Base-by-base conservation (phyloP, 352 stramenopile species). In the Globisporangium orthogonon region DNA sequence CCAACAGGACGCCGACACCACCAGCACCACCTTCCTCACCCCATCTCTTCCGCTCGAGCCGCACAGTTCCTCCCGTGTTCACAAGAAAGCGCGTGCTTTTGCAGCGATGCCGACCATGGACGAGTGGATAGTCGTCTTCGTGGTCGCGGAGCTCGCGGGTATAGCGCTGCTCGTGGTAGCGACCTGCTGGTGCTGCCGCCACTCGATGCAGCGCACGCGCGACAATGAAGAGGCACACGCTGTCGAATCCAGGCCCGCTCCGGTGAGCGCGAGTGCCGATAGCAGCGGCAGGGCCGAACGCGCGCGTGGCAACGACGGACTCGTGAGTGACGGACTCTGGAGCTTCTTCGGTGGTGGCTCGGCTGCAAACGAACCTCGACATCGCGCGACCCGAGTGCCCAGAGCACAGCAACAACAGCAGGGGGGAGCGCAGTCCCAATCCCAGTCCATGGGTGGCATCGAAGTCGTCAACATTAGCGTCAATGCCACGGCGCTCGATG, bases 41-140 rank as follows among this genome's bases (percentile, higher is more conserved):
- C 33, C 33, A 37, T 37, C 33, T 37, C 33, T 37, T 37, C 33
- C 6, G 33, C 33, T 11, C 33, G 33, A 5, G 33, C 33, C 10
- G 23, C 33, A 5, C 33, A 9, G 33, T 40, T 40, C 35, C 35
- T 11, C 10, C 23, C 23, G 23, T 23, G 23, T 23, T 23, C 23
- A 23, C 23, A 23, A 23, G 23, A 23, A 23, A 4, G 7, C 35
- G 35, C 35, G 7, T 13, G 10, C 35, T 11, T 23, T 23, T 40
- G 35, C 35, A 40, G 35, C 2, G 46, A 51, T 87, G 46, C 28
- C 29, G 23, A 51, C 28, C 29, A 53, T 53, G 48, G 48, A 53
- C 15, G 50, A 56, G 37, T 48, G 23, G 35, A 50, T 57, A 28
- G 13, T 57, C 23, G 13, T 48, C 13, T 57, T 57, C n/a, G 52